Evolutionary conservation across 1,139 yeast genomes (phyloP), one percentile per base, ranked within the genome.

Genomic region (Kurtzmaniella quercitrusa): DNA sequence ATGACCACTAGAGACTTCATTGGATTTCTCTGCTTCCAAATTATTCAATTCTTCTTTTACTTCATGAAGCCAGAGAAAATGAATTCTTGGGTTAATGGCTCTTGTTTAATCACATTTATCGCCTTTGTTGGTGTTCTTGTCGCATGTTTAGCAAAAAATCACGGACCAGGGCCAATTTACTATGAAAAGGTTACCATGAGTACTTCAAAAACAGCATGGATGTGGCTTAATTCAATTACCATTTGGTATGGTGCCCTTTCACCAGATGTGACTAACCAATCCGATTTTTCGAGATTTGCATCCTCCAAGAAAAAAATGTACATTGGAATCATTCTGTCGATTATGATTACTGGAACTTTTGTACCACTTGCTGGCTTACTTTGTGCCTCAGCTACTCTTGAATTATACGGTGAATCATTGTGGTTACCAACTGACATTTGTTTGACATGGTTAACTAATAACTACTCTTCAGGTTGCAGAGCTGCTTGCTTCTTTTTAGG

Each of bases 211-310:
- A 48, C 48, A 3, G 56, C 54, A 3, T 58, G 60, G 60, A 48
- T 48, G 52, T 57, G 60, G 60, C 37, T 57, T 8, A 50, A 56
- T 41, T 54, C 54, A 6, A 55, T 57, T 10, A 48, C 51, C 19
- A 49, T 50, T 14, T 56, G 60, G 60, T 56, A 56, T 43, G 60
- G 62, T 1, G 50, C 59, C 5, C 44, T 68, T 14, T 57, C 74
- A 45, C 62, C 74, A 1, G 73, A 62, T 46, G 57, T 68, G 25
- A 60, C 75, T 23, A 73, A 74, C 51, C 73, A 69, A 45, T 59
- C 70, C 11, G 77, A 72, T 21, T 72, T 70, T 36, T 63, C 77
- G 33, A 59, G 77, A 51, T 72, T 70, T 52, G 66, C 75, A 8
- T 46, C 51, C 3, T 45, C 48, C 2, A 34, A 38, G 15, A 45